Evolutionary conservation across 1,284 basidiomycete species (phyloP).

Genomic region (Vanrija humicola): DNA sequence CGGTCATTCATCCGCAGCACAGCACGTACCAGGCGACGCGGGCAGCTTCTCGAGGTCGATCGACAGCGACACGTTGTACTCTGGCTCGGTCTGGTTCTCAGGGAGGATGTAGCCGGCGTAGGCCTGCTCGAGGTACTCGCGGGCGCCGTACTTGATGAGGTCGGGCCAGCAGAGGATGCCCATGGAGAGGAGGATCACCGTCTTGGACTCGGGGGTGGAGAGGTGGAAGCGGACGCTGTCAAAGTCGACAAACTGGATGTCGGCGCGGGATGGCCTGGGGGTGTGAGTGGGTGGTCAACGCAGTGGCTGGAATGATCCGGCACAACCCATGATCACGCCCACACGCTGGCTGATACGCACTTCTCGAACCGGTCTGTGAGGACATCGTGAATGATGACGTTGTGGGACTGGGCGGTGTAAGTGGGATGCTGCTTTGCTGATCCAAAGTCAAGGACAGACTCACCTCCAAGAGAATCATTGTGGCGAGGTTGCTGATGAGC

Average conservation of each 20-base stretch:
- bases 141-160: slow-evolving; percentile 79
- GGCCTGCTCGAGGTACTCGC: slow-evolving; percentile 74
- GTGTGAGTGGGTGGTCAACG: neutral
- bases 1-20: neutral
- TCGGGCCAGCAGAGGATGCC: slow-evolving; percentile 96
- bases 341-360: slow-evolving; percentile 53
- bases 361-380: slow-evolving; percentile 83
- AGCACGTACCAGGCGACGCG: slow-evolving; percentile 65
- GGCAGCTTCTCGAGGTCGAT: slow-evolving; percentile 86
- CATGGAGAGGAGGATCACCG: slow-evolving; percentile 82
- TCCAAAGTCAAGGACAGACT: slow-evolving; percentile 13
- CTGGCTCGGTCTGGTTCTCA: slow-evolving; percentile 59
- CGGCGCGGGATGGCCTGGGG: slow-evolving; percentile 75
- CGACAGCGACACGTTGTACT: slow-evolving; percentile 82
- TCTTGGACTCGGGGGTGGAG: slow-evolving; percentile 77
- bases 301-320: neutral
- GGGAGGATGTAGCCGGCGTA: slow-evolving; percentile 65
- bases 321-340: neutral
- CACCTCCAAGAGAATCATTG: slow-evolving; percentile 70
- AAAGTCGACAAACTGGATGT: slow-evolving; percentile 96
- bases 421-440: neutral
- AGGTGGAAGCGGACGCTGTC: slow-evolving; percentile 95
- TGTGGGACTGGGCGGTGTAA: slow-evolving; percentile 63
- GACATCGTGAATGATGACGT: slow-evolving; percentile 87
- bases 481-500: slow-evolving; percentile 3